Evolutionary conservation across 768 basidiomycete genomes (phyloP).

Genomic region (Scleroderma bovista): DNA sequence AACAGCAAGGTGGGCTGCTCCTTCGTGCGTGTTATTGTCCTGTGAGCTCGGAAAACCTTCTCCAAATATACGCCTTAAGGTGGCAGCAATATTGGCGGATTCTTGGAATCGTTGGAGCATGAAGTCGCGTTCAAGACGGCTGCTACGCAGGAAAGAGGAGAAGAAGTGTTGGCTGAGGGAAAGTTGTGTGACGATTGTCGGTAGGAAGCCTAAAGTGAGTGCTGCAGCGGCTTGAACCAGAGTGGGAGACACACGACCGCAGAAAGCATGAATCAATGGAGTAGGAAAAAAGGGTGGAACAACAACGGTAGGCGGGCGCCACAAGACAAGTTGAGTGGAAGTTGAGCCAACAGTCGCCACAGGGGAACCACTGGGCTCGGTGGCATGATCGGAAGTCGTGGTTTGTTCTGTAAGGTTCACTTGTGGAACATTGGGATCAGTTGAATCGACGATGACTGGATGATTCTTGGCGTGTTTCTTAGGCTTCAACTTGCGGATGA

Average conservation of each 20-base stretch:
- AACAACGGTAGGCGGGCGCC: background rate
- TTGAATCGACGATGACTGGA: background rate
- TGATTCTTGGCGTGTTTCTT: background rate
- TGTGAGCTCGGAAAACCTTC: background rate
- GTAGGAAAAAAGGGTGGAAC: background rate
- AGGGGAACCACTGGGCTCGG: background rate
- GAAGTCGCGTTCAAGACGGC: background rate
- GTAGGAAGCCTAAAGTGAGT: background rate
- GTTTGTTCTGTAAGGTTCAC: background rate
- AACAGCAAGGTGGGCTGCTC: too few relatives aligned
- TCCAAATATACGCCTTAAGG: background rate
- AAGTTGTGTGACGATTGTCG: background rate
- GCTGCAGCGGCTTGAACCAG: background rate
- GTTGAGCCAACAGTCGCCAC: background rate
- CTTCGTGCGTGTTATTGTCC: background rate
- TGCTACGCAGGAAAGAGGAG: background rate
- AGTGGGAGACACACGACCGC: background rate
- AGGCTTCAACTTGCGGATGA: conserved; percentile 1
- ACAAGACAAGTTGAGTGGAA: background rate
- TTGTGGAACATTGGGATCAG: background rate
- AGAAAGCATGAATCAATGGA: background rate
- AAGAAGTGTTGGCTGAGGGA: background rate
- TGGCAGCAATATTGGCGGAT: background rate
- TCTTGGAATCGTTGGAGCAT: background rate
- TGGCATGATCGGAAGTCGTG: background rate